phyloP scores from a whole-genome alignment of 306 rosid species.

The Notholithocarpus densiflorus region DNA sequence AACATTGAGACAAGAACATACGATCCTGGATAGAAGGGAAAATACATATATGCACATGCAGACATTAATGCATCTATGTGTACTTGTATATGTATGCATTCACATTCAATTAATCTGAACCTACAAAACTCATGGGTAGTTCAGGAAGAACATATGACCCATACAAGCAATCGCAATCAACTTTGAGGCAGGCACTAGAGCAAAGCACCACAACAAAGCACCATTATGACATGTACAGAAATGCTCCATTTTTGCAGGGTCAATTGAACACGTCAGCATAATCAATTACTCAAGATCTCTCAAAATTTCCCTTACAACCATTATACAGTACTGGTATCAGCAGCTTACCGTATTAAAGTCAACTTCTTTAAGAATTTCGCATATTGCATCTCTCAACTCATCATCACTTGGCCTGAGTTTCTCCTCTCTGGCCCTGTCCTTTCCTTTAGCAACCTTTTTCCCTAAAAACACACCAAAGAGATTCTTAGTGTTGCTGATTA shows the following conservation, averaged over 20 bases:
- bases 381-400: conserved; percentile 71
- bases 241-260: conserved; percentile 1
- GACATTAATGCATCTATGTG: not conserved
- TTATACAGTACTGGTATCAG: not conserved
- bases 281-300: not conserved
- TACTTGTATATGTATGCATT: not conserved
- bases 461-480: conserved; percentile 31
- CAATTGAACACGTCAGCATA: not conserved
- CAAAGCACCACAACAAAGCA: too few relatives aligned
- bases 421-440: conserved; percentile 64
- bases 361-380: conserved; percentile 91
- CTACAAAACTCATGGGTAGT: not conserved
- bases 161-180: not conserved
- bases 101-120: not conserved
- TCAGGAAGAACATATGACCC: conserved; percentile 5
- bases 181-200: not conserved
- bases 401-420: conserved; percentile 60
- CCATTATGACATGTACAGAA: not conserved
- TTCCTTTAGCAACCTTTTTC: conserved; percentile 56
- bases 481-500: not conserved
- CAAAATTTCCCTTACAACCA: not conserved
- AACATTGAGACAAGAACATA: not conserved
- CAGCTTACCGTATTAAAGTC: conserved; percentile 91
- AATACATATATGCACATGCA: not conserved
- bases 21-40: not conserved